phyloP scores from a whole-genome alignment of 78 protist species.

The Cavenderia fasciculata region DNA sequence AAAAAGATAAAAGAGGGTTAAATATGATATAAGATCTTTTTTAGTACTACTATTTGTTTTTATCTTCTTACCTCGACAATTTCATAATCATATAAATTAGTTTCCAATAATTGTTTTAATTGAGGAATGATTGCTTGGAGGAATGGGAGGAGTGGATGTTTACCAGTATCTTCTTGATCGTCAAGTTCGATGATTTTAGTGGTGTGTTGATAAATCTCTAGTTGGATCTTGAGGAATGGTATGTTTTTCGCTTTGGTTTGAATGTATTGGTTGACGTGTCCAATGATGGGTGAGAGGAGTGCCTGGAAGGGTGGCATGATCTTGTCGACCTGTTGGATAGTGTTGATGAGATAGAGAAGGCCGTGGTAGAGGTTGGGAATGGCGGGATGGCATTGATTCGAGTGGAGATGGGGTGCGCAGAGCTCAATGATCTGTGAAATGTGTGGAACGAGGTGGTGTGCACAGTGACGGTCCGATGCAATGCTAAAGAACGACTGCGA shows the following conservation, averaged over 20 bases:
- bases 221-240: not conserved
- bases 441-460: not conserved
- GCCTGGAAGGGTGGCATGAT: constrained; percentile 6
- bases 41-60: not conserved
- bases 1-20: not conserved
- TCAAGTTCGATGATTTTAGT: constrained; percentile 20
- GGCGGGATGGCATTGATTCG: constrained; percentile 7
- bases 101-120: not conserved
- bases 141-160: constrained; percentile 4
- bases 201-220: not conserved
- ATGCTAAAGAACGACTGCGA: constrained; percentile 1
- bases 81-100: not conserved
- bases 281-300: constrained; percentile 16
- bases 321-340: not conserved
- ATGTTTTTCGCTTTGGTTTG: not conserved
- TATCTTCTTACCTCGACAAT: not conserved
- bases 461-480: constrained; percentile 17
- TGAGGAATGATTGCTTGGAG: constrained; percentile 6
- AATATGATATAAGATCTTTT: too few relatives aligned
- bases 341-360: not conserved
- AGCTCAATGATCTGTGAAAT: constrained; percentile 13
- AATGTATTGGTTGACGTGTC: not conserved
- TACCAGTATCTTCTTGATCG: not conserved
- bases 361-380: constrained; percentile 9
- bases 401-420: not conserved